Evolutionary conservation across 2,329 filamentous ascomycete genomes (phyloP).

Genomic region (Lithohypha guttulata): DNA sequence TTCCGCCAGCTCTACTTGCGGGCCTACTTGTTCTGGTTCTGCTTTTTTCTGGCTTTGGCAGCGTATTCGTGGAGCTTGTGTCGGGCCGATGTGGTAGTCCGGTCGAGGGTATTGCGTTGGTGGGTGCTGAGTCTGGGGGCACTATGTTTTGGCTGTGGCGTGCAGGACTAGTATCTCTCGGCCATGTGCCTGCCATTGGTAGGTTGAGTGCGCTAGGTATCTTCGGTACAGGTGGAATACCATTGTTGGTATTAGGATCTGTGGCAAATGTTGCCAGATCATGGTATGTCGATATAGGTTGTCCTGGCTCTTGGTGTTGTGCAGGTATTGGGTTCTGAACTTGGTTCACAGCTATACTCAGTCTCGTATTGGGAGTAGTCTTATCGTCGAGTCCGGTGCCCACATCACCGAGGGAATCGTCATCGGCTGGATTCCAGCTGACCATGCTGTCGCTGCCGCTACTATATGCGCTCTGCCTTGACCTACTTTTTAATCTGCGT

Average conservation of each 20-base stretch:
- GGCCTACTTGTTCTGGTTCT: conserved; percentile 23
- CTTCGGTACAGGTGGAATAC: conserved; percentile 37
- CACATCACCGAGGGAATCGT: conserved; percentile 14
- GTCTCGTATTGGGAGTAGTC: neutral
- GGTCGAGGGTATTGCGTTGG: neutral
- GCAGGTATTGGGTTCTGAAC: neutral
- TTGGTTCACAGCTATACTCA: no score
- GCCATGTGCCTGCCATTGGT: conserved; percentile 29
- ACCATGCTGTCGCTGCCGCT: conserved; percentile 36
- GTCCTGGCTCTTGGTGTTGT: neutral
- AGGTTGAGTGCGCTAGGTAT: conserved; percentile 33
- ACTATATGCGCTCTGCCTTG: conserved; percentile 25
- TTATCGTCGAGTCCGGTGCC: conserved; percentile 14
- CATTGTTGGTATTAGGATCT: conserved; percentile 18
- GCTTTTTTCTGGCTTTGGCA: conserved; percentile 15
- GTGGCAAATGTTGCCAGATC: conserved; percentile 11
- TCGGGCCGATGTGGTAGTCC: conserved; percentile 23
- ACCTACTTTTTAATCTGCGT: conserved; percentile 21
- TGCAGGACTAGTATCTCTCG: conserved; percentile 26
- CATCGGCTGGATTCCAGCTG: conserved; percentile 25
- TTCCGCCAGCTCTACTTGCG: conserved; percentile 16
- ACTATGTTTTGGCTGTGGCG: conserved; percentile 19
- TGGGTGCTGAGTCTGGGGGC: neutral
- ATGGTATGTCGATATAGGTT: conserved; percentile 10
- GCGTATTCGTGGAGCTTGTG: conserved; percentile 24